Percentiles rank a stretch among this genome's conserved stretches.
Evolutionary conservation across 1,284 basidiomycete genomes (phyloP).

Genomic region (Rhizoctonia solani): DNA sequence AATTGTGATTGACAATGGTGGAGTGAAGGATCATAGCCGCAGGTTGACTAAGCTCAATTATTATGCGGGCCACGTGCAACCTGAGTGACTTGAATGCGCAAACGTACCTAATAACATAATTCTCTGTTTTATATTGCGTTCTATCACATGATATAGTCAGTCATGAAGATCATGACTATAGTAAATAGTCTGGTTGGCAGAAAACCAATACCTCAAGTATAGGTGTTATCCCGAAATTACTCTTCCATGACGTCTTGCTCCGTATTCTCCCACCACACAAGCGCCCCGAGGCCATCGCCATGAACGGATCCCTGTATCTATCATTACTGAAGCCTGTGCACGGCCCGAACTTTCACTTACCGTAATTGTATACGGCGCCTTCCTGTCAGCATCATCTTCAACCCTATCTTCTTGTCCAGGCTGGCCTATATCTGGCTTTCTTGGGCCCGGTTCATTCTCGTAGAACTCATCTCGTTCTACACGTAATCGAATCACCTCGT

Average conservation of each 20-base stretch:
- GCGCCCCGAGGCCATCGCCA: slow-evolving; percentile 81
- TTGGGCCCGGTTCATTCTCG: slow-evolving; percentile 88
- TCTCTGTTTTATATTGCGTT: background rate
- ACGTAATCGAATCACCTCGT: slow-evolving; percentile 84
- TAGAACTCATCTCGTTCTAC: slow-evolving; percentile 88
- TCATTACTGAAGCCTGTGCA: background rate
- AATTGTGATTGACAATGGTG: too few relatives aligned
- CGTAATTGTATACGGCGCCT: slow-evolving; percentile 74
- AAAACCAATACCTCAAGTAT: too few relatives aligned
- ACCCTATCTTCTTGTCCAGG: slow-evolving; percentile 62
- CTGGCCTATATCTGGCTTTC: slow-evolving; percentile 52
- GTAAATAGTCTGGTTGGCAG: too few relatives aligned
- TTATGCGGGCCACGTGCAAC: too few relatives aligned
- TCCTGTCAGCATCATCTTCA: slow-evolving; percentile 54
- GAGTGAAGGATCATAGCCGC: too few relatives aligned
- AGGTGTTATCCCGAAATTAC: background rate
- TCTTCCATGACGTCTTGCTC: slow-evolving; percentile 43
- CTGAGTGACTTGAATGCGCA: too few relatives aligned
- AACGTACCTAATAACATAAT: too few relatives aligned
- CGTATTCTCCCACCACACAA: slow-evolving; percentile 56
- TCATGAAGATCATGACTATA: too few relatives aligned
- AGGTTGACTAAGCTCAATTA: too few relatives aligned
- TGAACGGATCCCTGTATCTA: slow-evolving; percentile 75
- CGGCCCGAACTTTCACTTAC: slow-evolving; percentile 52
- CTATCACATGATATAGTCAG: too few relatives aligned